Evolutionary conservation across 2,329 filamentous ascomycete species (phyloP).

Genomic region (Hypoxylon rubiginosum): DNA sequence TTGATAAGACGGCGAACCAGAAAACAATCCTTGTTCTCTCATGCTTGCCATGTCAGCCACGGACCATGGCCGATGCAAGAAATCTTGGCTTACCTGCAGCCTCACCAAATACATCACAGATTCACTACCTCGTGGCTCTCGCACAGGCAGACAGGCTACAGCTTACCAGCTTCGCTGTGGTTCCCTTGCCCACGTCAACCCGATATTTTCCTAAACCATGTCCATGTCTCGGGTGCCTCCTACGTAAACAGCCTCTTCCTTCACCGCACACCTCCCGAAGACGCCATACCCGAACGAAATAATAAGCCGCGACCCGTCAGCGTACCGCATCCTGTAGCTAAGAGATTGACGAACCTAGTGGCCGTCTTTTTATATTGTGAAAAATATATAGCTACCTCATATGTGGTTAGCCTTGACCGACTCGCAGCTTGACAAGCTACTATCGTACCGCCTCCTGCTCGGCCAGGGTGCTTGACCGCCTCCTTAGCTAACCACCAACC

Average conservation of each 20-base stretch:
- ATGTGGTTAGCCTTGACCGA: conserved; percentile 25
- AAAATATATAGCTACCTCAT: conserved; percentile 9
- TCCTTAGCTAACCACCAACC: conserved; percentile 11
- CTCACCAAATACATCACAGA: conserved; percentile 45
- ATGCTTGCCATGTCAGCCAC: conserved; percentile 33
- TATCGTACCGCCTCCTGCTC: background rate
- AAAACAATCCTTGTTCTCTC: conserved; percentile 31
- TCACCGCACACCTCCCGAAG: conserved; percentile 36
- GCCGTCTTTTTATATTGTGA: conserved; percentile 2
- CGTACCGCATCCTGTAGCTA: conserved; percentile 1
- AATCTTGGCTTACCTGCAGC: conserved; percentile 49
- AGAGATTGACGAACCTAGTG: conserved; percentile 35
- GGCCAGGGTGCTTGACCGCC: conserved; percentile 28
- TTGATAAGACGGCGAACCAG: conserved; percentile 28
- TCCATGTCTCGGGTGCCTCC: conserved; percentile 3
- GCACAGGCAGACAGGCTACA: conserved; percentile 26
- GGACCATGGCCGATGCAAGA: conserved; percentile 37
- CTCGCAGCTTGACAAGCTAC: conserved; percentile 16
- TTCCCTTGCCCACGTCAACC: conserved; percentile 31
- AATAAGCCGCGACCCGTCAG: conserved; percentile 8
- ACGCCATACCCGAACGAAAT: conserved; percentile 33
- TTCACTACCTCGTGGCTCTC: conserved; percentile 35
- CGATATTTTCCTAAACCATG: conserved; percentile 37
- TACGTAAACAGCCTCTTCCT: conserved; percentile 18
- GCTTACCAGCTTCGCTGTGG: conserved; percentile 1